phyloP scores from a whole-genome alignment of 192 early-diverging fungal species.

The Coemansia sp. region DNA sequence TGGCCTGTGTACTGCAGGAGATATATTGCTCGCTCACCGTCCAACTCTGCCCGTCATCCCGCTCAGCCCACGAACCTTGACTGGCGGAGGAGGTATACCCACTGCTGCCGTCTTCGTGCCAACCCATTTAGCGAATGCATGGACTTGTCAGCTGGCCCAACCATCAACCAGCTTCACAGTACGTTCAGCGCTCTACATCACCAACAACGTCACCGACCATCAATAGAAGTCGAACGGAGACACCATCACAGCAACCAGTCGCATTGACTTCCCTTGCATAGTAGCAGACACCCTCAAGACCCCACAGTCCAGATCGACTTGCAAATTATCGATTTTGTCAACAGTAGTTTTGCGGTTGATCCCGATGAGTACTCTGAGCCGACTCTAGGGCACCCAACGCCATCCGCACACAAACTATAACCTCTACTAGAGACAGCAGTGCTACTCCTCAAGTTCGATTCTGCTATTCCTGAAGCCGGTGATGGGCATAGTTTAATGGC shows the following conservation, averaged over 20 bases:
- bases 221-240: background rate
- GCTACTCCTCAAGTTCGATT: slow-evolving; percentile 10
- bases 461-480: background rate
- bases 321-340: slow-evolving; percentile 96
- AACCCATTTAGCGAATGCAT: slow-evolving; percentile 17
- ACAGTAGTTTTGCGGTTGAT: slow-evolving; percentile 72
- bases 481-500: background rate
- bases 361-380: slow-evolving; percentile 14
- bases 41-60: slow-evolving; percentile 19
- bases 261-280: background rate
- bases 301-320: slow-evolving; percentile 66
- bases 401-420: slow-evolving; percentile 41
- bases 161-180: background rate
- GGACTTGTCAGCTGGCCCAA: slow-evolving; percentile 12
- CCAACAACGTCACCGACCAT: background rate
- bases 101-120: background rate
- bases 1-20: background rate
- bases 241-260: background rate
- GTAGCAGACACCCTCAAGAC: background rate
- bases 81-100: background rate
- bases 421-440: slow-evolving; percentile 26
- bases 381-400: slow-evolving; percentile 45
- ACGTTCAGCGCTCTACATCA: background rate
- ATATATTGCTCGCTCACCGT: slow-evolving; percentile 9
- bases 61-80: slow-evolving; percentile 1